Base-by-base conservation (phyloP, 1,139 yeast species). In the Torulaspora globosa region DNA sequence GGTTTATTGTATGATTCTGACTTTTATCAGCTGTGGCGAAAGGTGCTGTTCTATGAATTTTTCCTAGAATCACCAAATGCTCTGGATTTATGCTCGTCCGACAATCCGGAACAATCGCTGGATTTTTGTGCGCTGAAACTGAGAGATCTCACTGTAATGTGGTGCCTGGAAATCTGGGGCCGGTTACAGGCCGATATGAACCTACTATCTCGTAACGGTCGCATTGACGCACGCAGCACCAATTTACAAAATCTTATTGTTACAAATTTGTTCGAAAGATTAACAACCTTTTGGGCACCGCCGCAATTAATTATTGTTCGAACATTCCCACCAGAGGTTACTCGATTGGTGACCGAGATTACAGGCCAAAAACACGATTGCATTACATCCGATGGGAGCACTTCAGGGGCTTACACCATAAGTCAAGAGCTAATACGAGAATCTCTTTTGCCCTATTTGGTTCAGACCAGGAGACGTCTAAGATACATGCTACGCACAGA, bases 201-300 rank as follows among this genome's bases (percentile, higher is more conserved):
- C n/a, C 16, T 42, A 6, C 28, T 39, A n/a, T 21, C 36, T 3
- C 18, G 36, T 15, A 21, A 39, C 16, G 23, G 36, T 16, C 46
- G 39, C n/a, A 18, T 37, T 7, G 39, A 36, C 27, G 36, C n/a
- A 10, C 36, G 45, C 19, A 40, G 35, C 23, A 21, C 39, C n/a
- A 38, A 38, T 10, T 40, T 62, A 7, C 58, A 61, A 43, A 53
- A 53, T 3, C 34, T 50, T 5, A 52, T 63, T 6, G 49, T 59
- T 1, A 44, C 47, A 23, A 48, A 43, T 16, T 50, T 62, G 10
- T 62, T 61, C 35, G 54, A 67, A 16, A 56, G 73, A 15, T 79
- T 81, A 47, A 71, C 74, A 2, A 75, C 73, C 29, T 78, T 72
- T 43, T 69, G 81, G 55, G 84, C 86, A 0, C 74, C 82, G 1